Evolutionary conservation across 1,284 basidiomycete genomes (phyloP), one percentile per base, ranked within the genome.

Genomic region (Amylostereum chailletii): DNA sequence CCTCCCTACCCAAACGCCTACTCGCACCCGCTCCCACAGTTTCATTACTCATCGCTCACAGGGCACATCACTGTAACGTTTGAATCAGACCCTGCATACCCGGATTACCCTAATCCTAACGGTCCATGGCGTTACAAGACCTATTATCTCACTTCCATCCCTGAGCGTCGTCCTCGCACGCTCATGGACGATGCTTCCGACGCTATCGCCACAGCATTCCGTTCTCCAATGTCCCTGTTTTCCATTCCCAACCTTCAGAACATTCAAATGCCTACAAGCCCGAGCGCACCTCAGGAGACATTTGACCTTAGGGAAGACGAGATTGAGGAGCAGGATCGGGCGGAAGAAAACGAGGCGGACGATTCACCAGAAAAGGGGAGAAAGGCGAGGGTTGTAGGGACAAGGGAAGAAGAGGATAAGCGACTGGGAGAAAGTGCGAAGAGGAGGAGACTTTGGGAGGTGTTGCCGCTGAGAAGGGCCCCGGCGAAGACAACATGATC

Each of bases 281-380:
- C 71, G 36, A 66, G 76, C 9, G 77, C 74, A 5, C 79, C 79
- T 0, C 81, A 86, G 45, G 76, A 83, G 34, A 77, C 87, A 5
- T 81, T 81, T 55, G 69, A 90, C 57, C 59, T 90, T 52, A 67
- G 71, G 34, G 87, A 89, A 57, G 77, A 87, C 53, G 87, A 90
- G 56, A 72, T 89, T 9, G 60, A 87, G 45, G 86, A 90, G 55
- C 78, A 83, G 56, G 87, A 90, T 49, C 74, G 81, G 26, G 79
- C 76, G 3, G 84, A 86, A 61, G 86, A 87, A 53, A 81, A 76
- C 2, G 86, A 88, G 61, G 76, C 79, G 2, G 87, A 90, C 58
- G 83, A 90, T 60, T 81, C 83, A 9, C 69, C 69, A 3, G 82
- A 86, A 43, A 59, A 51, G 34, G 52, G 64, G 10, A 65, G 79